phyloP scores from a whole-genome alignment of 495 filamentous ascomycete genomes.

The Penicillium cosmopolitanum region DNA sequence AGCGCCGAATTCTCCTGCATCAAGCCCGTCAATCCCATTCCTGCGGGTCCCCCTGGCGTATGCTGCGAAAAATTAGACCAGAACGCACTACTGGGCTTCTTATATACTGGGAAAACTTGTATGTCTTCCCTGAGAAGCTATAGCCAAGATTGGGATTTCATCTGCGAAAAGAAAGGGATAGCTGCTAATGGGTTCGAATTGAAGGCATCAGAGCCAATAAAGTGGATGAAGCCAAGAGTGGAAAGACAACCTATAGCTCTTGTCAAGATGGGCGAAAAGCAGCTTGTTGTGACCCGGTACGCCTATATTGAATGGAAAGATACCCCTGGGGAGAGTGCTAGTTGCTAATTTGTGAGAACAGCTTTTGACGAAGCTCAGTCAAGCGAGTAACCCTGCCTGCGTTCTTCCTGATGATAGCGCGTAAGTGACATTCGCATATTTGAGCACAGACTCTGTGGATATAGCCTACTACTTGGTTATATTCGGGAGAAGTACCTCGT shows the following conservation, averaged over 20 bases:
- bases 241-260: constrained; percentile 16
- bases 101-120: constrained; percentile 19
- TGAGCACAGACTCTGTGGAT: too few relatives aligned
- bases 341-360: background rate
- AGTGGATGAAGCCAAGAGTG: constrained; percentile 10
- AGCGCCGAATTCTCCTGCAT: constrained; percentile 16
- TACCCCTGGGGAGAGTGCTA: background rate
- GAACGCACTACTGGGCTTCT: constrained; percentile 7
- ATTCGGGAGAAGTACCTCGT: too few relatives aligned
- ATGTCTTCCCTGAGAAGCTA: background rate
- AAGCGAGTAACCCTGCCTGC: background rate
- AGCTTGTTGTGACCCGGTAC: constrained; percentile 22
- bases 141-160: too few relatives aligned
- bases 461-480: too few relatives aligned
- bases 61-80: constrained; percentile 16
- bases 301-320: background rate
- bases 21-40: constrained; percentile 22
- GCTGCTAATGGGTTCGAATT: background rate
- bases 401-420: background rate
- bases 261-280: constrained; percentile 12
- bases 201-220: constrained; percentile 13
- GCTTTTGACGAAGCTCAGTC: background rate
- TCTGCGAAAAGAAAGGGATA: background rate
- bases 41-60: constrained; percentile 15
- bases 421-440: background rate